A percentile compares a stretch with the other conserved stretches of the same genome.
phyloP scores from a whole-genome alignment of 1,284 basidiomycete species.

The Pisolithus thermaeus region DNA sequence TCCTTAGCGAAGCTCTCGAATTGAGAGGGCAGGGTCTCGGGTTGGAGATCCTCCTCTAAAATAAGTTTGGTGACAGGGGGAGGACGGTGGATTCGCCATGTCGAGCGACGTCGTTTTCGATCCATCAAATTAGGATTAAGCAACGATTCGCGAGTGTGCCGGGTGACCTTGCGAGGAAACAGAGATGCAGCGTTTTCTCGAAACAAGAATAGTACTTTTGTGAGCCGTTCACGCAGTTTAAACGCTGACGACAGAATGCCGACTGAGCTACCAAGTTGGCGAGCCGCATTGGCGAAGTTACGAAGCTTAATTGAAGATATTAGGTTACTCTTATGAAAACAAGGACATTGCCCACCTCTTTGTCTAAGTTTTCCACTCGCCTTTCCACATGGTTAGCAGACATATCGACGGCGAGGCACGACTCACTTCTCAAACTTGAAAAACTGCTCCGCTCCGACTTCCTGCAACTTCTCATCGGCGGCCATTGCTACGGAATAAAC shows the following conservation, averaged over 20 bases:
- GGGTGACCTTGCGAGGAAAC: slow-evolving; percentile 27
- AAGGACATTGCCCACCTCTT: slow-evolving; percentile 21
- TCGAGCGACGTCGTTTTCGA: slow-evolving; percentile 22
- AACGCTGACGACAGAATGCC: slow-evolving; percentile 32
- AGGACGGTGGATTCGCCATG: slow-evolving; percentile 27
- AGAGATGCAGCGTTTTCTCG: slow-evolving; percentile 30
- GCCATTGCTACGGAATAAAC: slow-evolving; percentile 19
- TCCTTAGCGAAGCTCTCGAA: slow-evolving; percentile 43
- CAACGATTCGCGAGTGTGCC: slow-evolving; percentile 28
- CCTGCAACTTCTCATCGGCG: slow-evolving; percentile 30
- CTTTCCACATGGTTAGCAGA: slow-evolving; percentile 10
- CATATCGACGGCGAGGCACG: background rate
- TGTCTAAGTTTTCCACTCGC: slow-evolving; percentile 29
- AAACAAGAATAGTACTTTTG: slow-evolving; percentile 31
- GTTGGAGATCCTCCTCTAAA: slow-evolving; percentile 27
- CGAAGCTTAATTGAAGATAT: slow-evolving; percentile 23
- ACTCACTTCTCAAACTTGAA: slow-evolving; percentile 28
- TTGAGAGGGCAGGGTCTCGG: slow-evolving; percentile 30
- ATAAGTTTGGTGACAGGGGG: slow-evolving; percentile 22
- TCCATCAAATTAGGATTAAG: slow-evolving; percentile 34
- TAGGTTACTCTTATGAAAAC: background rate
- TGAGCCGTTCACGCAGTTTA: slow-evolving; percentile 29
- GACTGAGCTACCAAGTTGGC: slow-evolving; percentile 30
- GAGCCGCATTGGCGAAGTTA: slow-evolving; percentile 31
- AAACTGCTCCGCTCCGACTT: slow-evolving; percentile 29